Evolutionary conservation across 108 stramenopile species (phyloP), one percentile per base, ranked within the genome.

Genomic region (Nitzschia sp.): DNA sequence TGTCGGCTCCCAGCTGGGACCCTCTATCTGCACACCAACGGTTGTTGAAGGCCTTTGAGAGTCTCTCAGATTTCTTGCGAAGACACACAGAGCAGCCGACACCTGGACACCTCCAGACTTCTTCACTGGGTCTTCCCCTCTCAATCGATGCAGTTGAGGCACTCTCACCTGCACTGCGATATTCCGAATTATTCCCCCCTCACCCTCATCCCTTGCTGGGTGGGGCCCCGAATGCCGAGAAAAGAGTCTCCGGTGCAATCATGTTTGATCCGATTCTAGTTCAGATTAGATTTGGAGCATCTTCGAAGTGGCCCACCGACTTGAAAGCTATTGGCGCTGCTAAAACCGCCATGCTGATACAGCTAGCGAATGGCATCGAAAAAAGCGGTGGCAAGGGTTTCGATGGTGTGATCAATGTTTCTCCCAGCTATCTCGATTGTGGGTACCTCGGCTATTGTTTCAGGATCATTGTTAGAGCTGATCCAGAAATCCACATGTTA

Each of bases 301-400:
- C 83, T 11, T 87, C 85, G 8, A 94, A 89, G 63, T 94, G 93
- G 93, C 93, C 93, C 0, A 76, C 83, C 0, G 89, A 89, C 46
- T 48, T 94, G 60, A 80, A 75, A 63, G 90, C 93, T 5, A 94
- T 94, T 69, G 88, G 85, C 31, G 93, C 93, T 25, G 93, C 93
- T 1, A 94, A 94, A 63, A 90, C 88, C 44, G 93, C 93, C 53
- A 91, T 94, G 89, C 69, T 94, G 17, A 60, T 90, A 32, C 87
- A 89, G 63, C 60, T 94, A 22, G 87, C 85, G 8, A 83, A 91
- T 23, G 87, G 84, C 0, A 90, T 94, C 50, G 87, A 94, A 63
- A 66, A 68, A 31, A 38, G 27, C 13, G 68, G 67, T 16, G 53
- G 62, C 32, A 45, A 59, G 35, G 53, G 62, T 21, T 86, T 89